Evolutionary conservation across 352 stramenopile species (phyloP).

Genomic region (Globisporangium nodosum): DNA sequence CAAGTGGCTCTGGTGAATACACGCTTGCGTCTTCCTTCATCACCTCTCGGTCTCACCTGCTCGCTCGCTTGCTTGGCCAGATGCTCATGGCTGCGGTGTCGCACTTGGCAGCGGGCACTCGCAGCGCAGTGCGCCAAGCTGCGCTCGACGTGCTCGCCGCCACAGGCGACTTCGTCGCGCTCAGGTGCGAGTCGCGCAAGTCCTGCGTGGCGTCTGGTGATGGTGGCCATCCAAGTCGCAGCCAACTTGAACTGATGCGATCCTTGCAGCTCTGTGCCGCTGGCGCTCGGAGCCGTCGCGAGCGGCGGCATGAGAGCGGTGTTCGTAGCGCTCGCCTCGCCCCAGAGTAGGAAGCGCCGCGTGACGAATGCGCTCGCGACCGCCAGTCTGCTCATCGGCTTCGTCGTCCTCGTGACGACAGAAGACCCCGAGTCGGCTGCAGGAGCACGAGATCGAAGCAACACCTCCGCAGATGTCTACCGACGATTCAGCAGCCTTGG

Average conservation of each 20-base stretch:
- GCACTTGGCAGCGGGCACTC: background rate
- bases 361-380: background rate
- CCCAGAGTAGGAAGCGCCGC: background rate
- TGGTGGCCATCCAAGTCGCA: background rate
- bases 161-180: conserved; percentile 12
- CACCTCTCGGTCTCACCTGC: background rate
- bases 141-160: background rate
- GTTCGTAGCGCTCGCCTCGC: conserved; percentile 1
- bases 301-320: conserved; percentile 7
- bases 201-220: background rate
- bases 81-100: background rate
- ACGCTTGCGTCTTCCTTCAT: background rate
- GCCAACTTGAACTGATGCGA: background rate
- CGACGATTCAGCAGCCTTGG: conserved; percentile 7
- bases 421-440: background rate
- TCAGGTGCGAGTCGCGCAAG: conserved; percentile 6
- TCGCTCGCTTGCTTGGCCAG: background rate
- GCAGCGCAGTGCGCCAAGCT: background rate
- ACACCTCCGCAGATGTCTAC: conserved; percentile 1
- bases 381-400: conserved; percentile 7
- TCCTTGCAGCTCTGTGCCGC: conserved; percentile 11
- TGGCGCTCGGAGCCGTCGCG: conserved; percentile 15
- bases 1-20: background rate
- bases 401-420: background rate
- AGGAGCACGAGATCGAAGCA: background rate